Evolutionary conservation across 495 filamentous ascomycete species (phyloP).

Genomic region (Hypoxylon trugodes): DNA sequence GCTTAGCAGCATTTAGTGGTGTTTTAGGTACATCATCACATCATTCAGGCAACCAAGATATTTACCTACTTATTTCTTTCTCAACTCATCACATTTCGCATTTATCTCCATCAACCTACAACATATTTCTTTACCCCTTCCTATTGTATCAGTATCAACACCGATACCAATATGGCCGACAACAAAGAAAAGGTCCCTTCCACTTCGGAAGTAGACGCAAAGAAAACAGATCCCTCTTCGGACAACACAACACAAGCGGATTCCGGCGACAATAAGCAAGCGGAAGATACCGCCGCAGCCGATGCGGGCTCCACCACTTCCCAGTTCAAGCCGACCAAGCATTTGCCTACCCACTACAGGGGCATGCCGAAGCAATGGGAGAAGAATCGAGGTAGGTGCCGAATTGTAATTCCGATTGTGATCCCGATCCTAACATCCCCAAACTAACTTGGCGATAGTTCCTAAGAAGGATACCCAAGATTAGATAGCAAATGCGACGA

Average conservation of each 20-base stretch:
- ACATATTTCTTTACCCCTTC: too few species aligned
- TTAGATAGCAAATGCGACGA: background rate
- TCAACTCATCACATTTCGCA: background rate
- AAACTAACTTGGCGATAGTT: conserved; percentile 8
- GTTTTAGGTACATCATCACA: background rate
- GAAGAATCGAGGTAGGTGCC: conserved; percentile 42
- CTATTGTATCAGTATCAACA: background rate
- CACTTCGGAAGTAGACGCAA: conserved; percentile 11
- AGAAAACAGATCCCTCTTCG: conserved; percentile 8
- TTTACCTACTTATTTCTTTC: background rate
- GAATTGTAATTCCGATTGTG: background rate
- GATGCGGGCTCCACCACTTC: conserved; percentile 21
- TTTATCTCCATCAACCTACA: background rate
- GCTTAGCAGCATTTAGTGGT: too few species aligned
- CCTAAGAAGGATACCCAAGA: conserved; percentile 38
- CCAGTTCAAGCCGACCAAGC: conserved; percentile 12
- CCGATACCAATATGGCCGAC: conserved; percentile 25
- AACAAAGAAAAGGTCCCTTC: conserved; percentile 14
- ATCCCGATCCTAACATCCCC: background rate
- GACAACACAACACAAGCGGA: conserved; percentile 13
- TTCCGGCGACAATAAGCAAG: conserved; percentile 32
- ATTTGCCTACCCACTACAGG: conserved; percentile 35
- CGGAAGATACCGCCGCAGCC: conserved; percentile 23
- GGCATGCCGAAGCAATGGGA: conserved; percentile 47
- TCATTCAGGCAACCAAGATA: background rate